Evolutionary conservation across 495 filamentous ascomycete species (phyloP).

Genomic region (Trichoderma gamsii): DNA sequence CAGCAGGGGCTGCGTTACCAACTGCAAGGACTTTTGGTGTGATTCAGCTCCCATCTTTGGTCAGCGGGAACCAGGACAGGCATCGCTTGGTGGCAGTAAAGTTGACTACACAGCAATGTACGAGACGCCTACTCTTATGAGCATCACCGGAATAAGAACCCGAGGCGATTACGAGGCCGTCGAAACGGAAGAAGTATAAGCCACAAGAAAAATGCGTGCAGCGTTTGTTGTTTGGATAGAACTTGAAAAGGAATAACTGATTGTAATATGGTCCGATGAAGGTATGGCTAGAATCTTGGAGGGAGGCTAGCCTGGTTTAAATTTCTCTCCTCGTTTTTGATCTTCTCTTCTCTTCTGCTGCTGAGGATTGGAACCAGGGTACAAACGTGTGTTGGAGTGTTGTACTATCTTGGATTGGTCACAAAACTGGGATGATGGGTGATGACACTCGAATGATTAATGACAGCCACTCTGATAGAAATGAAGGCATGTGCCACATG

Average conservation of each 20-base stretch:
- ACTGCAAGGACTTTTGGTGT: conserved; percentile 96
- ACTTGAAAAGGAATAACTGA: neutral
- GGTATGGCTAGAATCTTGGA: neutral
- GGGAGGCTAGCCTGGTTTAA: neutral
- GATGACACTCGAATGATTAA: conserved; percentile 3
- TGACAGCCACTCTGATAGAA: neutral
- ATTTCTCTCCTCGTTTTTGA: neutral
- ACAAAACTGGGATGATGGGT: neutral
- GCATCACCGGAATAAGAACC: conserved; percentile 25
- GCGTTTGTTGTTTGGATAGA: neutral
- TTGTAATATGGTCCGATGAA: conserved; percentile 1
- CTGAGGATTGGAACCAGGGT: neutral
- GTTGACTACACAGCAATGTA: conserved; percentile 89
- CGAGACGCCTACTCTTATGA: conserved; percentile 67
- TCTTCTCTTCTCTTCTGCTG: neutral
- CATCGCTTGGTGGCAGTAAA: conserved; percentile 66
- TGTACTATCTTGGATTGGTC: neutral
- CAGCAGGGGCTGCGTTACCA: conserved; percentile 70
- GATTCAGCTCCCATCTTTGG: conserved; percentile 80
- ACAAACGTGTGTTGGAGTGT: neutral
- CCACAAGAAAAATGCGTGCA: neutral
- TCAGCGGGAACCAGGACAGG: conserved; percentile 62
- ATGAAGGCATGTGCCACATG: neutral
- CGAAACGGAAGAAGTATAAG: conserved; percentile 28
- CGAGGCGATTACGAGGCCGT: conserved; percentile 41